These are phyloP conservation scores for Coemansia javaensis DNA, from an alignment of 192 early-diverging fungal species.

Conservation along the genomic window DNA sequence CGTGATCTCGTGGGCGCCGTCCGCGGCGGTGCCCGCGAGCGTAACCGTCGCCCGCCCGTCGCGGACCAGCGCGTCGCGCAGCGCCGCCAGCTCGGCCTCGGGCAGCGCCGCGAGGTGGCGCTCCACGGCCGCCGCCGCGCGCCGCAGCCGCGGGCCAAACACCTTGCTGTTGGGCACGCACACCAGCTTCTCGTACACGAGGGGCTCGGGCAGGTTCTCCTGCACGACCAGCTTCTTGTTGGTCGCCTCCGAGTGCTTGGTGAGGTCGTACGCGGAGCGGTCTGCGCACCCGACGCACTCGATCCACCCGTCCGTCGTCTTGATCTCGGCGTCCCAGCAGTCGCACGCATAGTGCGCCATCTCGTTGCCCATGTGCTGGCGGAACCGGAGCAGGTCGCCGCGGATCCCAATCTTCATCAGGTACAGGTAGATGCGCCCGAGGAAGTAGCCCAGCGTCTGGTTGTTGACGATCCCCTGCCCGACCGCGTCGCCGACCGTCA, in stretches of 20 bases:
- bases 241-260: conserved; percentile 82
- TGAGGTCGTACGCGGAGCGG: conserved; percentile 95
- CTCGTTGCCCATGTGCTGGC: conserved; percentile 99
- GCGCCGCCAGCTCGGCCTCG: conserved; percentile 55
- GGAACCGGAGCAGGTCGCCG: conserved; percentile 79
- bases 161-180: conserved; percentile 91
- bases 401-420: conserved; percentile 88
- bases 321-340: conserved; percentile 99
- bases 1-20: conserved; percentile 40
- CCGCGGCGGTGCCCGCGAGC: conserved; percentile 18
- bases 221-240: conserved; percentile 93
- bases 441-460: conserved; percentile 97
- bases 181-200: conserved; percentile 66
- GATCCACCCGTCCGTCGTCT: conserved; percentile 94
- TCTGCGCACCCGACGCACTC: conserved; percentile 99
- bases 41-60: conserved; percentile 27
- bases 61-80: conserved; percentile 30
- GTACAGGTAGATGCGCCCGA: conserved; percentile 91
- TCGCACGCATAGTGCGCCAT: conserved; percentile 99
- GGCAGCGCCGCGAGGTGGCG: conserved; percentile 60
- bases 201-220: conserved; percentile 79
- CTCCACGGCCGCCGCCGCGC: conserved; percentile 84
- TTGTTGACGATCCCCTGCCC: conserved; percentile 84
- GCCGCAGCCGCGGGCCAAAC: conserved; percentile 92
- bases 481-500: conserved; percentile 91